Percentiles rank a stretch among this genome's conserved stretches.
phyloP scores from a whole-genome alignment of 768 basidiomycete genomes.

The Xanthoconium purpureum region DNA sequence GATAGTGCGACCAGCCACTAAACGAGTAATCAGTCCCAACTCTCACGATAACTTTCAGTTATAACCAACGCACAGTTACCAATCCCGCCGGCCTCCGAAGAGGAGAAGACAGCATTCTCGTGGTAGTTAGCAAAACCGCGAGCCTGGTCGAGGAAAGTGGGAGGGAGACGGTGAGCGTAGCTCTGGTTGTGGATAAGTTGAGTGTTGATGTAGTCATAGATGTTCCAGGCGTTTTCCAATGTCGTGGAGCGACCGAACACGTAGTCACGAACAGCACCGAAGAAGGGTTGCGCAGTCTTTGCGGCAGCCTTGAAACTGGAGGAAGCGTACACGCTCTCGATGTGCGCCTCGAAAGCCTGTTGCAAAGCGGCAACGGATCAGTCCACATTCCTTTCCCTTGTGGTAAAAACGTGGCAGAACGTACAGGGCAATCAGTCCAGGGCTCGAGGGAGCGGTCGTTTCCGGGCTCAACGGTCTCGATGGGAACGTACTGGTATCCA shows the following conservation, averaged over 20 bases:
- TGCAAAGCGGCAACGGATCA: conserved; percentile 10
- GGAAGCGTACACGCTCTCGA: conserved; percentile 58
- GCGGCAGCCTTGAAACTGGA: conserved; percentile 60
- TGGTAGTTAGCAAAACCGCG: conserved; percentile 76
- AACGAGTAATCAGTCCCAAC: conserved; percentile 7
- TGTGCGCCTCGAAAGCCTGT: conserved; percentile 65
- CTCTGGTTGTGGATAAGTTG: conserved; percentile 80
- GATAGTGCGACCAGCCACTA: conserved; percentile 82
- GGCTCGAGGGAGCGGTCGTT: conserved; percentile 83
- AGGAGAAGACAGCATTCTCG: conserved; percentile 72
- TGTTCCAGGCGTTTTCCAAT: conserved; percentile 74
- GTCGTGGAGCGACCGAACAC: conserved; percentile 65
- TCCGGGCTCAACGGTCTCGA: conserved; percentile 82
- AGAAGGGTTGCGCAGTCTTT: conserved; percentile 61
- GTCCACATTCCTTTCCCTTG: background rate
- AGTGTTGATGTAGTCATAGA: conserved; percentile 76
- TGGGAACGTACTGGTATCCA: conserved; percentile 86
- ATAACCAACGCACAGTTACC: conserved; percentile 64
- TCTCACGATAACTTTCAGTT: background rate
- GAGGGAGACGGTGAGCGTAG: conserved; percentile 76
- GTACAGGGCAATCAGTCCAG: conserved; percentile 64
- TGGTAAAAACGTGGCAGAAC: conserved; percentile 10
- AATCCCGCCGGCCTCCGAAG: conserved; percentile 56
- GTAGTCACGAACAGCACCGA: conserved; percentile 63
- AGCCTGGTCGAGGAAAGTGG: conserved; percentile 71